Evolutionary conservation across 768 basidiomycete genomes (phyloP).

Genomic region (Asterophora lycoperdoides): DNA sequence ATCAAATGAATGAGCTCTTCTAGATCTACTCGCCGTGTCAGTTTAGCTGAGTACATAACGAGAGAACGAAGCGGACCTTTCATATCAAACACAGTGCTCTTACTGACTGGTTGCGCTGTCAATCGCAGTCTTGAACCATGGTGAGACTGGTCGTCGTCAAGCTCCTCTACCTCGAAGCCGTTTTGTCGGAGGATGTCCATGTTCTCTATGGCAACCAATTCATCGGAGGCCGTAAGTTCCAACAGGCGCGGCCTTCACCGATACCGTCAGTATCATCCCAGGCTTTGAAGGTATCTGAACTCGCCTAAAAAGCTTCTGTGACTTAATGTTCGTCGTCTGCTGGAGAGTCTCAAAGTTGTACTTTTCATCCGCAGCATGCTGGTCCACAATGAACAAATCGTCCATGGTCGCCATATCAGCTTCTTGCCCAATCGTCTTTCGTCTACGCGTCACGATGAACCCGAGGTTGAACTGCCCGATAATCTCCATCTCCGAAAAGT

Average conservation of each 20-base stretch:
- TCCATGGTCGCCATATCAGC: slow-evolving; percentile 43
- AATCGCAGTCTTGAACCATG: slow-evolving; percentile 52
- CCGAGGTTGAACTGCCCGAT: slow-evolving; percentile 95
- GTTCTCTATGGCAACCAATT: slow-evolving; percentile 84
- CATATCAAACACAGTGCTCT: slow-evolving; percentile 83
- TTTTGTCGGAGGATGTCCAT: slow-evolving; percentile 78
- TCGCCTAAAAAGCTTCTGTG: slow-evolving; percentile 79
- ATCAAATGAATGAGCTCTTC: slow-evolving; percentile 90
- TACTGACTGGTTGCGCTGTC: slow-evolving; percentile 85
- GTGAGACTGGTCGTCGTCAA: slow-evolving; percentile 38
- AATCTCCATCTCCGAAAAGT: slow-evolving; percentile 81
- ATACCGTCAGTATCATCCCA: not conserved
- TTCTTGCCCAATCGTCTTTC: slow-evolving; percentile 20
- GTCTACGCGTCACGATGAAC: slow-evolving; percentile 82
- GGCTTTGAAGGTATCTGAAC: slow-evolving; percentile 17
- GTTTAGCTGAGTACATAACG: not conserved
- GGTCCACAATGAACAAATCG: slow-evolving; percentile 95
- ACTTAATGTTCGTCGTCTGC: slow-evolving; percentile 82
- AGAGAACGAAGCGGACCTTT: slow-evolving; percentile 49
- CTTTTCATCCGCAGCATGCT: slow-evolving; percentile 97
- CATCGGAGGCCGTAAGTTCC: slow-evolving; percentile 86
- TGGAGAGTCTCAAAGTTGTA: slow-evolving; percentile 97
- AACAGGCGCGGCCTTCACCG: slow-evolving; percentile 62
- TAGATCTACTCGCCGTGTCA: slow-evolving; percentile 51
- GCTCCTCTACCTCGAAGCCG: slow-evolving; percentile 79